Evolutionary conservation across 495 filamentous ascomycete species (phyloP), one percentile per base, ranked within the genome.

Genomic region (Penicillium coprophilum): DNA sequence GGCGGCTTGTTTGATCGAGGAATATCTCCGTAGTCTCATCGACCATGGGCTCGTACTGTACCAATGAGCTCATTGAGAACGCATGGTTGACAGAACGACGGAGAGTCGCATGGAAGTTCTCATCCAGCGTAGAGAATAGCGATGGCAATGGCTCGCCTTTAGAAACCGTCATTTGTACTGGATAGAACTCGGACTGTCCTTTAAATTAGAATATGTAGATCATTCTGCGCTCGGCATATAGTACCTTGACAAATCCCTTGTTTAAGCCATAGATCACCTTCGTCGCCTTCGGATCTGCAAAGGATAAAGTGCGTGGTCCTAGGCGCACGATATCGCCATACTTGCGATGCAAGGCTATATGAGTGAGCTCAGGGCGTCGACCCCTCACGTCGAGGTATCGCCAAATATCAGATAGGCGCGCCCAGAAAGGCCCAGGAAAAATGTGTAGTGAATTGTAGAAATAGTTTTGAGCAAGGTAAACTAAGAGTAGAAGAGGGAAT

Each of bases 191-290:
- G 39, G 86, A 87, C 86, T 88, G 56, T 12, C 31, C 6, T 32
- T 3, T 34, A 1, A 30, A 13, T 57, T 15, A 58, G 36, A 27
- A 53, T 9, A 11, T 15, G 31, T 31, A 41, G 36, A 23, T 13
- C 0, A 61, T 8, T 56, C 17, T 23, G 21, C 3, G 43, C 20
- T 39, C 28, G 10, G n/a, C n/a, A 7, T 21, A 36, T 11, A 69
- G 43, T 56, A 89, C 86, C 80, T 92, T 93, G 53, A 73, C 75
- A 65, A 90, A 90, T n/a, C 87, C 87, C 69, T 91, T 91, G 63
- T 91, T 91, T 53, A 92, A 75, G 2, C 90, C 87, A 63, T 92
- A 94, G 27, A 94, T 92, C 8, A 77, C 76, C 64, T 87, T 89
- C 45, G 91, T 70, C 12, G 86, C 84, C 48, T 78, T 77, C 0